Conservation (phyloP, 768 basidiomycete species). For the Termitomyces sp. region DNA sequence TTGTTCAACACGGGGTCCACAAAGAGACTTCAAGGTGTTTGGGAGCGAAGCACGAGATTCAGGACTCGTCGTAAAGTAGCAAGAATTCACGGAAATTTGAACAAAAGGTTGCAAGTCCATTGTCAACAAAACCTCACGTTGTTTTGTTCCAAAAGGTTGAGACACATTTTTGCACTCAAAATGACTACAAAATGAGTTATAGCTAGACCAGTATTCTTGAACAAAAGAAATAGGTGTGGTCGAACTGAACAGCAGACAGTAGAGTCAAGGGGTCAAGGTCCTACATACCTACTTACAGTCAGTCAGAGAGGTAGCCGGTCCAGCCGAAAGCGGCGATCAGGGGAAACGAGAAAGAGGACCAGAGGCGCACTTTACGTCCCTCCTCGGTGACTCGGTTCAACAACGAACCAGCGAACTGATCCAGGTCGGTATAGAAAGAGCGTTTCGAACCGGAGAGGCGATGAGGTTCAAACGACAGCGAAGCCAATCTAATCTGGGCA, state of each 20-base stretch:
- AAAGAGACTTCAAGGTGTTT: neutral
- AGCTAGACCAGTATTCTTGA: neutral
- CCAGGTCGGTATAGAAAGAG: neutral
- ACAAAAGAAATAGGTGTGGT: neutral
- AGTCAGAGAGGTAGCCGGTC: neutral
- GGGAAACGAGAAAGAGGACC: neutral
- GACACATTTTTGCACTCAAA: neutral
- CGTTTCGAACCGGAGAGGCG: slow-evolving; percentile 8
- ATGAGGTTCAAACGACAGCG: slow-evolving; percentile 4
- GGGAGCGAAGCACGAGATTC: neutral
- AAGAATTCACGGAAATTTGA: too few species aligned
- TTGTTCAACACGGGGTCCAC: neutral
- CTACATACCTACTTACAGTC: neutral
- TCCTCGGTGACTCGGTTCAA: slow-evolving; percentile 3
- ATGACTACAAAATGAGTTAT: neutral
- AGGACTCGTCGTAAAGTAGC: neutral
- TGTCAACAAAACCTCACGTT: neutral
- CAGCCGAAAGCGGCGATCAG: neutral
- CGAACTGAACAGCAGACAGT: neutral
- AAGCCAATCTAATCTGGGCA: slow-evolving; percentile 11
- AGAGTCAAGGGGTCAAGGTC: neutral
- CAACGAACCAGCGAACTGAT: neutral
- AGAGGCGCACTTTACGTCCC: neutral
- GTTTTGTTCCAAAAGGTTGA: neutral
- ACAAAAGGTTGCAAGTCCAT: neutral